Base-by-base conservation (phyloP, 768 basidiomycete genomes). In the Trametes cubensis region DNA sequence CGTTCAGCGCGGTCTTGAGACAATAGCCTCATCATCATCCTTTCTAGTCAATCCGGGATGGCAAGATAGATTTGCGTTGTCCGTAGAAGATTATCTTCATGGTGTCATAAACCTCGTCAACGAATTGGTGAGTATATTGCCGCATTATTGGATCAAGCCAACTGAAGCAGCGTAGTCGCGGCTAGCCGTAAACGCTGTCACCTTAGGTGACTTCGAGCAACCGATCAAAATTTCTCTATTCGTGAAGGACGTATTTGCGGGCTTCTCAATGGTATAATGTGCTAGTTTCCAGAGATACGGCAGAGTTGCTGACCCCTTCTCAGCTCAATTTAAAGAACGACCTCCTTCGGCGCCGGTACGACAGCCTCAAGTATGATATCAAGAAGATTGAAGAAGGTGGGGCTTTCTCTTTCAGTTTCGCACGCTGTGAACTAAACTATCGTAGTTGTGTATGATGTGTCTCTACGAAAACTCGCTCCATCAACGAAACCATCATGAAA, bases 371-470 rank as follows among this genome's bases (percentile, higher is more conserved):
- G 69, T 94, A 93, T 64, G 92, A 92, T 70, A 83, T 94, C 63
- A 92, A 92, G 73, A 92, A 92, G 69, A 89, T 94, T 18, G 91
- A 93, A 76, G 92, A 93, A 86, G 91, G 92, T 84, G 58, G 50
- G 78, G 6, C 66, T 30, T 28, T 25, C 50, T 46, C 39, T 28
- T 8, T 13, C 23, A 5, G 10, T 28, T 6, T 18, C 11, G 47
- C 48, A 15, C 30, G 41, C 17, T 28, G 5, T 23, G 44, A 44
- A 40, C n/a, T 56, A 51, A 28, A 26, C 39, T 38, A 25, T 40
- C 59, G 21, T 64, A 94, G 91, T 94, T 51, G 92, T 93, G 2
- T 94, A 94, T 69, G 92, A 94, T 71, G 85, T 94, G 17, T 91
- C 91, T 39, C 75, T 94, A 38, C 81, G 92, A 41, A 90, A 85